Evolutionary conservation across 306 rosid genomes (phyloP).

Genomic region (Geum urbanum): DNA sequence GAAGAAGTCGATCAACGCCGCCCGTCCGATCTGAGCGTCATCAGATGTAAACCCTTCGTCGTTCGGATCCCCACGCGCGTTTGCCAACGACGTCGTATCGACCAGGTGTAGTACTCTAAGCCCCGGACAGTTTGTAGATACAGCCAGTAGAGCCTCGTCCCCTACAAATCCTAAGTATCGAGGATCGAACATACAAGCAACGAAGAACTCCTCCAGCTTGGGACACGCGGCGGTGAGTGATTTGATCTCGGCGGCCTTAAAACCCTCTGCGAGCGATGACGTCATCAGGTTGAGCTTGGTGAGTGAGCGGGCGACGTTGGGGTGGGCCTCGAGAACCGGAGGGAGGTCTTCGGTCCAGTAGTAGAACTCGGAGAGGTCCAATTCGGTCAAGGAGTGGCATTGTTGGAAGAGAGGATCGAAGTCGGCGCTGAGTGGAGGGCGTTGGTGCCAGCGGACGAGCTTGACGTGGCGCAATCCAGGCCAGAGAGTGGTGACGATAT

Average conservation of each 20-base stretch:
- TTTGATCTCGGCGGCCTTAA: constrained; percentile 54
- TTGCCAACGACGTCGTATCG: constrained; percentile 57
- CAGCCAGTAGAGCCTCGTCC: constrained; percentile 52
- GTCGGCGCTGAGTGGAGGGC: constrained; percentile 59
- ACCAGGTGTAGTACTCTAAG: constrained; percentile 65
- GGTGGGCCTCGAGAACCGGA: constrained; percentile 51
- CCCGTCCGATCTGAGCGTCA: constrained; percentile 58
- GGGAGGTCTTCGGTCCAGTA: constrained; percentile 89
- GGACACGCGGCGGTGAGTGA: constrained; percentile 64
- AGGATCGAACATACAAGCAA: constrained; percentile 79
- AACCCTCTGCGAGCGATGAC: constrained; percentile 62
- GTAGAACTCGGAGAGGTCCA: constrained; percentile 80
- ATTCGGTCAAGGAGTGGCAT: constrained; percentile 51
- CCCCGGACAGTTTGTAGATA: constrained; percentile 58
- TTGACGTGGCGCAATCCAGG: constrained; percentile 62
- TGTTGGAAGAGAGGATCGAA: constrained; percentile 49
- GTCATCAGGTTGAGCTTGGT: constrained; percentile 61
- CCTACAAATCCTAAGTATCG: constrained; percentile 72
- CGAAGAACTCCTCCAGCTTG: constrained; percentile 53
- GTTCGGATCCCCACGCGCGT: constrained; percentile 48
- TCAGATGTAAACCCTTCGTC: constrained; percentile 48
- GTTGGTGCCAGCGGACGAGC: constrained; percentile 89
- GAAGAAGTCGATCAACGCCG: constrained; percentile 53
- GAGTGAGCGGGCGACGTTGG: constrained; percentile 47
- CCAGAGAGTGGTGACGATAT: constrained; percentile 50